Evolutionary conservation across 2,329 filamentous ascomycete genomes (phyloP), one percentile per base, ranked within the genome.

Genomic region (Achaetomium macrosporum): DNA sequence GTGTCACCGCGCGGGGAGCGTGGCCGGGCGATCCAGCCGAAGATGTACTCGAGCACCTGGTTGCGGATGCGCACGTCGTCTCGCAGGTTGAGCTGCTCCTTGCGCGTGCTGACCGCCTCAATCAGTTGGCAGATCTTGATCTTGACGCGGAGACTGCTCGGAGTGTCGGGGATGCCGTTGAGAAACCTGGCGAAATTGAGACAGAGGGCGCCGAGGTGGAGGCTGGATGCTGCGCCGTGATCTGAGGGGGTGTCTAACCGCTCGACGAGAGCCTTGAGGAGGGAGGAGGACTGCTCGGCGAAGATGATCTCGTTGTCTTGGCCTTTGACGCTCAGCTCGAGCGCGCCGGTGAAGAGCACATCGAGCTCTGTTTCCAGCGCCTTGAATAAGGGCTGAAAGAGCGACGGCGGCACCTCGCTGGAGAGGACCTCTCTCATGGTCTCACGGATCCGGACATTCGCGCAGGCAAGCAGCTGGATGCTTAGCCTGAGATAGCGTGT

Each of bases 41-140:
- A 85, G 35, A 86, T 80, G 53, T 82, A 82, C 63, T 86, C 83
- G 11, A 87, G 71, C 13, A 87, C 70, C 61, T 86, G 83, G 57
- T 87, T 87, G 49, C 84, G 73, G 60, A 85, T 84, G 29, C 82
- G 78, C 37, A 87, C 80, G 64, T 87, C 84, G 59, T 87, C 83
- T 47, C 84, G 76, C 11, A 87, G 69, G 59, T 85, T 87, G 40
- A 87, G 69, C 47, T 86, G 78, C 61, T 87, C 83, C 61, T 85
- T 87, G 58, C 83, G 78, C 65, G 78, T 79, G 12, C 78, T 83
- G 33, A 87, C 77, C 3, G 77, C 77, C 59, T 87, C 84, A 54
- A 78, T 84, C 8, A 87, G 67, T 59, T 86, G 82, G 61, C 84
- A 87, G 39, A 85, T 80, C 60, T 84, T 83, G 62, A 86, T 85